A percentile compares a stretch with the other conserved stretches of the same genome.
phyloP scores from a whole-genome alignment of 2,329 filamentous ascomycete species.

The Aspergillus sp. region DNA sequence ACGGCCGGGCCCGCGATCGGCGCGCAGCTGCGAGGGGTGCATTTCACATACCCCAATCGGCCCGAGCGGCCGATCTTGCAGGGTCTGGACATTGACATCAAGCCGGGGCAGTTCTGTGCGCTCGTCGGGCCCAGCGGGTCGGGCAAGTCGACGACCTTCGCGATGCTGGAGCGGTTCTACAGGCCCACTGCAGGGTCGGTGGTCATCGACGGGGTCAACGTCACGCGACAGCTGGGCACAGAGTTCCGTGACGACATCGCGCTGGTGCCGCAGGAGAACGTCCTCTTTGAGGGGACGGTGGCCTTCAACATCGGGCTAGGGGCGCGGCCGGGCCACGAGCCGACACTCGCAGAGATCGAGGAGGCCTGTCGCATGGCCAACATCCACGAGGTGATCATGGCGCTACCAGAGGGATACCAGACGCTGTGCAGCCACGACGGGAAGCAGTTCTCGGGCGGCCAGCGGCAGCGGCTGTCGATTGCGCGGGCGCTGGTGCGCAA shows the following conservation, averaged over 20 bases:
- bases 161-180: conserved; percentile 55
- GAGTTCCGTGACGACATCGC: conserved; percentile 46
- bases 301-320: conserved; percentile 47
- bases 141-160: conserved; percentile 64
- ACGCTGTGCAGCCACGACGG: conserved; percentile 58
- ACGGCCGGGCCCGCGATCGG: conserved; percentile 37
- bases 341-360: conserved; percentile 60
- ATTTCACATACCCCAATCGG: conserved; percentile 65
- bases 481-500: conserved; percentile 56
- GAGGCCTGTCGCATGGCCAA: conserved; percentile 66
- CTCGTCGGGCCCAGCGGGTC: conserved; percentile 67
- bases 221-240: conserved; percentile 37
- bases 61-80: conserved; percentile 58
- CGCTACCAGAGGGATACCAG: conserved; percentile 63
- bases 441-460: conserved; percentile 55
- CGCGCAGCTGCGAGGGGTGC: conserved; percentile 57
- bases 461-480: conserved; percentile 57
- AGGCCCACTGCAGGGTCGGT: conserved; percentile 48
- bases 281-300: conserved; percentile 49
- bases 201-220: conserved; percentile 51
- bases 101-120: conserved; percentile 39
- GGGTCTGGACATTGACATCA: conserved; percentile 55
- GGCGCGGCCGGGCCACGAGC: conserved; percentile 52
- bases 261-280: conserved; percentile 48
- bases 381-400: conserved; percentile 65